Base-by-base conservation (phyloP, 2,329 filamentous ascomycete genomes). In the Stromatinia cepivora region DNA sequence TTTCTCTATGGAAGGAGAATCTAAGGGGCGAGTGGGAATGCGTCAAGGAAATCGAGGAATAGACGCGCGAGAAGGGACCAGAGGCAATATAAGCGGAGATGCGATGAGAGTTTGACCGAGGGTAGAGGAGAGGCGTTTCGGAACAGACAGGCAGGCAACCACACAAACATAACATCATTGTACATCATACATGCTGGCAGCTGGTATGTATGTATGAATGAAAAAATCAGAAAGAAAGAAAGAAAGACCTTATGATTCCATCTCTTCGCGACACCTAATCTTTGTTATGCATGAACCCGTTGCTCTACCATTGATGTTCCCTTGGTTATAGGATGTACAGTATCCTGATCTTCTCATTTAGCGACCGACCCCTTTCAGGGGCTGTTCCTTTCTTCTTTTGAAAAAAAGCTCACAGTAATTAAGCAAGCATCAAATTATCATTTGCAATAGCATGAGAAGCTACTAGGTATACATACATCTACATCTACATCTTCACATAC, bases 1-100 rank as follows among this genome's bases (percentile, higher is more conserved):
- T 99, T 69, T 96, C 91, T 67, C 81, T 99, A 80, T 99, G 94
- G 94, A 99, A 98, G 86, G 95, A 99, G 86, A 97, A 97, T 79
- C 84, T 99, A 76, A 92, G 91, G 79, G 95, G 95, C 68, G 92
- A 97, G 79, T 99, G 95, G 95, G 94, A 98, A 82, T 92, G 92
- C 77, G 92, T 98, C 74, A 97, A 97, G 87, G 93, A 92, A 70
- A 94, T 99, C 79, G 94, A 97, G 80, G 93, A 97, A 82, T 97
- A 84, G 74, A 69, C 22, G 50, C 25, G 22, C 5, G 50, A 28
- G 7, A 34, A 10, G 36, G 22, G 17, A 59, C 34, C 6, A 6
- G 22, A 36, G 13, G 17, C 1, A 13, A 34, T 34, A 28, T 9
- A 39, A 20, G 5, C 11, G 10, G 9, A 15, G 5, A 39, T 34